Base-by-base conservation (phyloP, 495 filamentous ascomycete species). In the Niebla homalea region DNA sequence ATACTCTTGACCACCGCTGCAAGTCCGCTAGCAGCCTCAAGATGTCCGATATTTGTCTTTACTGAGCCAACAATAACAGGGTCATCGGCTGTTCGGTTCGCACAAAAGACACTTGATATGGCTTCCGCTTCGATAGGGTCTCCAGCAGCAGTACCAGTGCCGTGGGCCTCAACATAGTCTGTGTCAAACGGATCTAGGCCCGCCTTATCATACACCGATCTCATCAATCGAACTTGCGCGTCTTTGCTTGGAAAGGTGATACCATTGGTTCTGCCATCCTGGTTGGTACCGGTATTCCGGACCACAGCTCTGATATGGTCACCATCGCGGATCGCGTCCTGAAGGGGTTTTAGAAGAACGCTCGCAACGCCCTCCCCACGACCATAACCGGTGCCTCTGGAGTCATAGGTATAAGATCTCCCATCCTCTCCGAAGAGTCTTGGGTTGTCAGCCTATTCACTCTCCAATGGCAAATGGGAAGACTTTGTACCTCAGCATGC, bases 201-300 rank as follows among this genome's bases (percentile, higher is more conserved):
- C 3, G 63, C 68, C 35, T 53, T 56, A 5, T 25, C 15, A 40
- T 72, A 73, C 1, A 69, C 64, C 22, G 68, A 62, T 1, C 64
- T 57, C 8, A 76, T 73, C 1, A 76, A 48, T n/a, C 32, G 42
- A 37, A 56, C 59, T 51, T 72, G 70, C 2, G 63, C 64, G n/a
- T 60, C 49, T 11, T 40, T 43, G 42, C 61, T 73, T 0, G 71
- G 71, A 11, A 64, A 54, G 1, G 64, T 67, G 40, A 73, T 69
- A 3, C 68, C 68, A 11, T 46, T 39, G 12, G 70, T 73, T 18
- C 67, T 72, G 11, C 77, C 78, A 61, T 83, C 78, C 52, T 80
- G 62, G n/a, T 70, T 68, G 18, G 56, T 50, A 3, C 53, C 64
- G 0, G 59, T 60, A 23, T 43, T 48, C 7, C 53, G 39, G 36